Base-by-base conservation (phyloP, 192 early-diverging fungal genomes). In the Gamsiella multidivaricata region DNA sequence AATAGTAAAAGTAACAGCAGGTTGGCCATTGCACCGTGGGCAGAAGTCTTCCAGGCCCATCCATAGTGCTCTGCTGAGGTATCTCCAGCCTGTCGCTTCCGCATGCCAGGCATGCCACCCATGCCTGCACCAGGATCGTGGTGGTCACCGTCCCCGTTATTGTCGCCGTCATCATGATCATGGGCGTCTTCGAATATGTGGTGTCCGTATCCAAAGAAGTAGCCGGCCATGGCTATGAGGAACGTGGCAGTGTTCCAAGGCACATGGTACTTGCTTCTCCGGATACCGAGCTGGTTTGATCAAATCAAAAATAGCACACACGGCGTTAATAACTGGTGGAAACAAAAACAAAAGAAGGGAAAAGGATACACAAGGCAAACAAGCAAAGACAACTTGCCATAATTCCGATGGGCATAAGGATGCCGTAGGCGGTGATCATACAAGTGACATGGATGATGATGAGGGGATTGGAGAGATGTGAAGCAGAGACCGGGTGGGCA, bases 401-500 rank as follows among this genome's bases (percentile, higher is more conserved):
- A 31, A 84, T 62, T 31, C 68, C 78, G 25, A 84, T 25, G 15
- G 83, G 83, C 51, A 79, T 70, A 28, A 76, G 71, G 33, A 79
- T 51, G 36, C 68, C 71, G 54, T 80, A 84, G 45, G 74, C 80
- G 15, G 68, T 69, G 47, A 68, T 33, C 80, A 84, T 84, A 56
- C 66, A 79, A 22, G 79, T 66, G 43, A 73, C 69, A 67, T 84
- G 83, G 33, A 79, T 79, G 61, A 84, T 72, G 61, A 84, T 81
- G 50, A 81, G 53, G 5, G 83, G 79, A 31, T 84, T 81, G 12
- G 51, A 43, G 55, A 81, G 20, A 29, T 81, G 83, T 1, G 37
- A 33, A 41, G 59, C 12, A 15, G 26, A 23, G 14, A 76, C 12
- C 0, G 73, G 36, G 62, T 68, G 64, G 11, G 73, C 73, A 53